These are phyloP conservation scores for Cladosporium cucumerinum DNA, from an alignment of 2,329 filamentous ascomycete species.

Conservation along the genomic window DNA sequence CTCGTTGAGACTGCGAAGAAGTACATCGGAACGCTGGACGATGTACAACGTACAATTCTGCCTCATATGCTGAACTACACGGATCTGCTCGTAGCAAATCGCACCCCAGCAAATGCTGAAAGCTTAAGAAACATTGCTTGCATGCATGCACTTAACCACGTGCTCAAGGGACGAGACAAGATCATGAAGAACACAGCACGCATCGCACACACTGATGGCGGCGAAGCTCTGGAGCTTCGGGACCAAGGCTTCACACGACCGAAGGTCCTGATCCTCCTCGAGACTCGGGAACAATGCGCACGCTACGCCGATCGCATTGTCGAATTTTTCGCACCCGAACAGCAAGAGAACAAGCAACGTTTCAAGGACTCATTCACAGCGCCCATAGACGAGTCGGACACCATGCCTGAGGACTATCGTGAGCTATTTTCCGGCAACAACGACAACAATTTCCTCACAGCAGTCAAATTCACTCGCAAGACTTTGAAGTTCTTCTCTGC, in stretches of 20 bases:
- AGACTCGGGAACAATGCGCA: slow-evolving; percentile 82
- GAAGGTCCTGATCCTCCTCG: slow-evolving; percentile 85
- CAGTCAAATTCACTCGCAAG: slow-evolving; percentile 95
- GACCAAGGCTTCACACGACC: slow-evolving; percentile 96
- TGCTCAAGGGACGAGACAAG: slow-evolving; percentile 87
- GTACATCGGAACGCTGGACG: slow-evolving; percentile 56
- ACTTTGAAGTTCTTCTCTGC: slow-evolving; percentile 91
- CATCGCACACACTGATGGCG: slow-evolving; percentile 63
- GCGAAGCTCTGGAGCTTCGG: slow-evolving; percentile 66
- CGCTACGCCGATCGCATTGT: slow-evolving; percentile 75
- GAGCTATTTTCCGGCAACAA: slow-evolving; percentile 92
- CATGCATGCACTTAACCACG: slow-evolving; percentile 84
- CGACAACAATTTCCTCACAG: slow-evolving; percentile 93
- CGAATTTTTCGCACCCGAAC: slow-evolving; percentile 73
- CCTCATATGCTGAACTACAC: slow-evolving; percentile 76
- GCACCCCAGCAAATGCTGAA: slow-evolving; percentile 65
- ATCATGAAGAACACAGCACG: slow-evolving; percentile 90
- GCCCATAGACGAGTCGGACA: slow-evolving; percentile 64
- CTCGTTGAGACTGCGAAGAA: slow-evolving; percentile 55
- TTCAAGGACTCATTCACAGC: slow-evolving; percentile 81
- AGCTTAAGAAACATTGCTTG: slow-evolving; percentile 69
- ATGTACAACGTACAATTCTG: slow-evolving; percentile 62
- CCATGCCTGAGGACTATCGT: slow-evolving; percentile 80
- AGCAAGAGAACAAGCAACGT: slow-evolving; percentile 91
- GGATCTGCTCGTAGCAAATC: slow-evolving; percentile 73